Conservation (phyloP, 805 yeast genomes). For the Saccharomycopsis sp. region DNA sequence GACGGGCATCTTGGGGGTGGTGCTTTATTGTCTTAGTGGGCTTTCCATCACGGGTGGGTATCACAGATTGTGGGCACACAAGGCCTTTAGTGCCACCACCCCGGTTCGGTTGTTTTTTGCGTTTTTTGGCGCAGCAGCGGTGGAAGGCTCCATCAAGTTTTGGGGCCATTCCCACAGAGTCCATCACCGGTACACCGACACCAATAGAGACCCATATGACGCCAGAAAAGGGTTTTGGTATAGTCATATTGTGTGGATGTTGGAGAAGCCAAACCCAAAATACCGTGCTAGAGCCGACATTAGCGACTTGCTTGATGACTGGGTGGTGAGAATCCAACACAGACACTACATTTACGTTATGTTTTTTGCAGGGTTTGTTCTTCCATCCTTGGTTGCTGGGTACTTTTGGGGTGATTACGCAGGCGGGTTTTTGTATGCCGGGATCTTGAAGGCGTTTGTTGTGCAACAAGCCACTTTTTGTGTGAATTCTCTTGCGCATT, state of each 20-base stretch:
- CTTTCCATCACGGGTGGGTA: constrained; percentile 78
- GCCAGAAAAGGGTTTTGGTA: constrained; percentile 80
- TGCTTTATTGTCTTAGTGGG: constrained; percentile 54
- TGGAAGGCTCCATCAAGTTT: constrained; percentile 83
- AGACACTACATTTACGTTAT: constrained; percentile 61
- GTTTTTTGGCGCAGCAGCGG: constrained; percentile 71
- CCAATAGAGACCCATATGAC: constrained; percentile 76
- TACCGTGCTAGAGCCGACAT: constrained; percentile 76
- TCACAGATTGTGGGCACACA: constrained; percentile 74
- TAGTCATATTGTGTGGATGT: constrained; percentile 84
- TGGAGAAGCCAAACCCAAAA: constrained; percentile 70
- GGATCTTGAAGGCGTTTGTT: constrained; percentile 55
- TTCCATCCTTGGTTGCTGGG: constrained; percentile 54
- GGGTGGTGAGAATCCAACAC: constrained; percentile 75
- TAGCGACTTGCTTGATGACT: constrained; percentile 66
- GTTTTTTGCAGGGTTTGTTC: constrained; percentile 49
- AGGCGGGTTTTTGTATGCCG: constrained; percentile 75
- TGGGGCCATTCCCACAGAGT: constrained; percentile 83
- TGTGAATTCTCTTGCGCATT: constrained; percentile 79
- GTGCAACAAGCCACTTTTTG: constrained; percentile 84
- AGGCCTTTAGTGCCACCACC: constrained; percentile 54
- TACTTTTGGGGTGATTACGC: constrained; percentile 47
- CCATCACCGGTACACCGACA: constrained; percentile 82
- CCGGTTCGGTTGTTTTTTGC: constrained; percentile 61
- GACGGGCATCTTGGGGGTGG: constrained; percentile 38